Percentiles rank a stretch among this genome's conserved stretches.
Evolutionary conservation across 306 rosid species (phyloP).

Genomic region (Castanopsis chinensis): DNA sequence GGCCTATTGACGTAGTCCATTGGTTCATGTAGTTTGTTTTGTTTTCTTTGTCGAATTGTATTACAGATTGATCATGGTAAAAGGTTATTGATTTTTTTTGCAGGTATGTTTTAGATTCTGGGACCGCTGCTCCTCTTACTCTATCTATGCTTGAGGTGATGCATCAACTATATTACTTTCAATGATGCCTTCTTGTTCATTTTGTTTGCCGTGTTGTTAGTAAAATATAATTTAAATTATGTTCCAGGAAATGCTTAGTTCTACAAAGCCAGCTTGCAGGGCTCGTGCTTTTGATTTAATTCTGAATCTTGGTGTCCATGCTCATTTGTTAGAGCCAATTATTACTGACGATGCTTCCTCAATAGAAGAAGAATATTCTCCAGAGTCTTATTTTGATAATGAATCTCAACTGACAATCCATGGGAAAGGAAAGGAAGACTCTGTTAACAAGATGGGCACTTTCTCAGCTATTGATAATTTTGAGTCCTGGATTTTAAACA

Average conservation of each 20-base stretch:
- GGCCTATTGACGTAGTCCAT: constrained; percentile 21
- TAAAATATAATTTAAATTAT: constrained; percentile 18
- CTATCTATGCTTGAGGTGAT: constrained; percentile 97
- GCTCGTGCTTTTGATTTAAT: constrained; percentile 96
- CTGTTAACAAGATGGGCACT: constrained; percentile 40
- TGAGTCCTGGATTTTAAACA: constrained; percentile 86
- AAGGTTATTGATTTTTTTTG: constrained; percentile 31
- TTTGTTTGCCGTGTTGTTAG: constrained; percentile 18
- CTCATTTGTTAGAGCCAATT: constrained; percentile 89
- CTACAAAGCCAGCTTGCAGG: constrained; percentile 74
- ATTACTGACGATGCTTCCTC: constrained; percentile 55
- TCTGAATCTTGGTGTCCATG: constrained; percentile 98
- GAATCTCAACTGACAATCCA: constrained; percentile 63
- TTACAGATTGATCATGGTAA: constrained; percentile 14
- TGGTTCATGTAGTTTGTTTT: constrained; percentile 14
- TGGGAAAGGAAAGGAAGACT: constrained; percentile 50
- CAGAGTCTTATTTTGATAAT: constrained; percentile 71
- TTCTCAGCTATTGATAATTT: constrained; percentile 69
- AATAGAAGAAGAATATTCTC: constrained; percentile 88
- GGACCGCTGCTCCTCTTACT: constrained; percentile 95
- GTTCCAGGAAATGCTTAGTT: constrained; percentile 90
- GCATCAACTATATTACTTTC: constrained; percentile 16
- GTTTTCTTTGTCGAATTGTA: constrained; percentile 13
- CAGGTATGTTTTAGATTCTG: constrained; percentile 93
- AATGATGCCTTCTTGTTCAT: background rate